These are phyloP conservation scores for Fomes fomentarius DNA, from an alignment of 1,284 basidiomycete genomes.

Conservation along the genomic window DNA sequence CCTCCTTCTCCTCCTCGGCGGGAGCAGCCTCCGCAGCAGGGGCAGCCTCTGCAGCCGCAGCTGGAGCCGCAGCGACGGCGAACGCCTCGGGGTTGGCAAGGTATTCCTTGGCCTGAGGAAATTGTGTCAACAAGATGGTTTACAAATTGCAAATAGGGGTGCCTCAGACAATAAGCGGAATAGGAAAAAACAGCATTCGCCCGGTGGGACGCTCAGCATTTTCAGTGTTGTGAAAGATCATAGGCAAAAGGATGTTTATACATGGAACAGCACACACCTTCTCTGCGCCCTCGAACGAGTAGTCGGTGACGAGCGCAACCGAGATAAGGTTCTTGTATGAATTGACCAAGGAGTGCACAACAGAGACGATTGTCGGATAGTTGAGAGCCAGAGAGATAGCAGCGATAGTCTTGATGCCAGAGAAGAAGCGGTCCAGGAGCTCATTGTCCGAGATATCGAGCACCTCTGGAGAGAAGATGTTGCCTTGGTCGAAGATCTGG, in stretches of 20 bases:
- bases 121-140: constrained; percentile 30
- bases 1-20: constrained; percentile 75
- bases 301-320: constrained; percentile 91
- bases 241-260: constrained; percentile 27
- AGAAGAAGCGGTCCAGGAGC: constrained; percentile 89
- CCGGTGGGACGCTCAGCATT: constrained; percentile 70
- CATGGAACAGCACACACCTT: constrained; percentile 64
- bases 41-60: constrained; percentile 54
- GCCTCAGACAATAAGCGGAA: constrained; percentile 38
- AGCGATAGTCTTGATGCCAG: constrained; percentile 94
- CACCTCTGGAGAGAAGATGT: constrained; percentile 88
- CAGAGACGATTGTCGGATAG: constrained; percentile 95
- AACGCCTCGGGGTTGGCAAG: constrained; percentile 98
- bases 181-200: constrained; percentile 44
- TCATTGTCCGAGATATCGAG: constrained; percentile 94
- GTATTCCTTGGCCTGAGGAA: constrained; percentile 86
- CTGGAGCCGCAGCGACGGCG: constrained; percentile 76
- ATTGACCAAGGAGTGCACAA: constrained; percentile 96
- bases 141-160: too few species aligned
- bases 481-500: constrained; percentile 92
- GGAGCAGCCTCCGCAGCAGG: constrained; percentile 52
- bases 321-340: constrained; percentile 98
- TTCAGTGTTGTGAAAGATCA: constrained; percentile 71
- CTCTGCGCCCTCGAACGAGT: constrained; percentile 91
- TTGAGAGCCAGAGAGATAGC: constrained; percentile 94